Percentiles rank a stretch among this genome's conserved stretches.
phyloP scores from a whole-genome alignment of 176 grass and related monocot species.

The Musa troglodytarum region DNA sequence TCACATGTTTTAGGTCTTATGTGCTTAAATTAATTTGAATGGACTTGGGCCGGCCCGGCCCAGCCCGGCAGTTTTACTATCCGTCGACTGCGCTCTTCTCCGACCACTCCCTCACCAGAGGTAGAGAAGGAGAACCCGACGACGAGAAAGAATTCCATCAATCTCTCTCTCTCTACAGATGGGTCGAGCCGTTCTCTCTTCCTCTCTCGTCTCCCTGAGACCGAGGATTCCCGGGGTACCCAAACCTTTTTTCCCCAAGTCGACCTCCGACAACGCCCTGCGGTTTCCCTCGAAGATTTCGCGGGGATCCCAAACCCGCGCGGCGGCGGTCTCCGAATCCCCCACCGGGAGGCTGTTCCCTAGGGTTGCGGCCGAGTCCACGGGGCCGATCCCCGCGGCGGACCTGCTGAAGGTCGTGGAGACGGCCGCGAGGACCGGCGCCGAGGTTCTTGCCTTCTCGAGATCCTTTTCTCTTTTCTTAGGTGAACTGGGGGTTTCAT shows the following conservation, averaged over 20 bases:
- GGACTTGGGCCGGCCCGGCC: too few relatives aligned
- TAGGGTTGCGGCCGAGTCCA: constrained; percentile 69
- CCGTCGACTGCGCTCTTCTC: too few relatives aligned
- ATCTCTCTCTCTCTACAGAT: not conserved
- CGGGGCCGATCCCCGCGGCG: constrained; percentile 60
- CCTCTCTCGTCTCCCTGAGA: constrained; percentile 2
- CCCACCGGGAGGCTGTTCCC: constrained; percentile 32
- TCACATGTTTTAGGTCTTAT: too few relatives aligned
- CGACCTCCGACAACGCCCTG: not conserved
- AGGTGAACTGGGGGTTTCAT: not conserved
- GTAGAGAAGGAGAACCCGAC: too few relatives aligned
- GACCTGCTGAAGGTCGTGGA: constrained; percentile 74
- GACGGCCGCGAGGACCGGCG: constrained; percentile 52
- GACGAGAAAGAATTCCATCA: too few relatives aligned
- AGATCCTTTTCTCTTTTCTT: not conserved
- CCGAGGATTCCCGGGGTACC: not conserved
- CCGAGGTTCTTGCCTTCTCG: constrained; percentile 44
- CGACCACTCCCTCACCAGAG: too few relatives aligned
- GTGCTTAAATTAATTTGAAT: too few relatives aligned
- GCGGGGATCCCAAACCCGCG: not conserved
- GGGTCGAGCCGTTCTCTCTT: constrained; percentile 6
- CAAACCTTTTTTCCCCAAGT: not conserved
- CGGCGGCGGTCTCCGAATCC: constrained; percentile 3
- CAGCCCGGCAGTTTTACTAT: too few relatives aligned
- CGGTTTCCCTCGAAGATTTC: not conserved